phyloP scores from a whole-genome alignment of 805 yeast species.

The Candida anglica region DNA sequence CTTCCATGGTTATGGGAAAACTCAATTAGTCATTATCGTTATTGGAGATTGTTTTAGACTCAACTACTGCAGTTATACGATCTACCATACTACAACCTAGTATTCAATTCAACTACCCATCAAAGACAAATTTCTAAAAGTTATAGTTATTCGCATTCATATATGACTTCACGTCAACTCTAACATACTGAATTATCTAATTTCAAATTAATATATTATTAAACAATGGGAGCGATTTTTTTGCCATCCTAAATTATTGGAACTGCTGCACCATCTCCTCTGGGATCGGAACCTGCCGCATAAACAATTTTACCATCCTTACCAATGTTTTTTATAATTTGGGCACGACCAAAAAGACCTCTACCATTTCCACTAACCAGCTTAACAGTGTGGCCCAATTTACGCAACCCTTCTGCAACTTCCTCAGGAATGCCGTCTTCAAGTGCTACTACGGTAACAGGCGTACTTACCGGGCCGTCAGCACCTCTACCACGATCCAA shows the following conservation, averaged over 20 bases:
- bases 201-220: no score
- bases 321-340: constrained; percentile 53
- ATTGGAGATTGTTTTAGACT: no score
- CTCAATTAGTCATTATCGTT: no score
- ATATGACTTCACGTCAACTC: no score
- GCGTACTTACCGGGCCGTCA: constrained; percentile 60
- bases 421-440: constrained; percentile 60
- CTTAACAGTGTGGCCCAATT: constrained; percentile 56
- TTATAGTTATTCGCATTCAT: no score
- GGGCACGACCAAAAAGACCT: constrained; percentile 63
- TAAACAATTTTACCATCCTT: constrained; percentile 44
- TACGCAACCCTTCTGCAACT: constrained; percentile 42
- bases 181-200: no score
- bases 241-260: constrained; percentile 39
- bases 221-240: no score
- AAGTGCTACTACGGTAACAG: constrained; percentile 53
- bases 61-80: no score
- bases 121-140: no score
- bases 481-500: constrained; percentile 56
- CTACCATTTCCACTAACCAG: constrained; percentile 40
- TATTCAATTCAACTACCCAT: no score
- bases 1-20: no score
- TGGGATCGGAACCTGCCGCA: constrained; percentile 71
- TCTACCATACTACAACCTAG: no score
- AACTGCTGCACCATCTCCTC: constrained; percentile 83